Base-by-base conservation (phyloP, 2,329 filamentous ascomycete species). In the Simplicillium aogashimaense region DNA sequence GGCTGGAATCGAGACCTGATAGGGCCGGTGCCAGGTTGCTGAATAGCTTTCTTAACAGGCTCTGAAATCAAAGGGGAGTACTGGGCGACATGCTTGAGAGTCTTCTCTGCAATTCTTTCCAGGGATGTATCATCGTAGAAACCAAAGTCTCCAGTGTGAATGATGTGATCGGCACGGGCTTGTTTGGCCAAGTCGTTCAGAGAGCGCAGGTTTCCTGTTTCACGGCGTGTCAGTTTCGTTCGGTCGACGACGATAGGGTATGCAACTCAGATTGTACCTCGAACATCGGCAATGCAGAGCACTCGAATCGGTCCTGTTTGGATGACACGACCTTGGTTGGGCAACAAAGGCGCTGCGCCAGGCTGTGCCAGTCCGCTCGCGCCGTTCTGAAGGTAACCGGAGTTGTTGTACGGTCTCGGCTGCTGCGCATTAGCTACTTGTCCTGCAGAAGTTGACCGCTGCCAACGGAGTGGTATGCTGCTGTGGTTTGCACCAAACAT, bases 71-170 rank as follows among this genome's bases (percentile, higher is more conserved):
- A 74, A 15, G 92, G 92, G 39, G 92, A 98, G 65, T 98, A 98
- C 66, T 98, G 92, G 41, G 90, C 90, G 50, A 98, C 92, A 67
- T 98, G 92, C 67, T 95, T 95, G 38, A 98, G 74, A 16, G 92
- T 98, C 71, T 98, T 98, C 65, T 98, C 92, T 32, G 92, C 92
- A 68, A 98, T 97, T 56, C 92, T 83, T 56, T 97, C 90, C 50
- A 98, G 71, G 29, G 92, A 98, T 40, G 83, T 86, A 54, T 94
- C 85, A 63, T 98, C 92, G 69, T 98, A 98, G 69, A 98, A 98
- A 47, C 92, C 92, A 60, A 98, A 98, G 63, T 98, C 92, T 63
- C 92, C 92, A 15, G 92, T 98, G 66, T 98, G 92, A 56, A 98
- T 88, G 64, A 98, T 95, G 68, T 95, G 88, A 66, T 95, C 88